Conservation (phyloP, 2,329 filamentous ascomycete genomes). For the Pseudogymnoascus sp. region DNA sequence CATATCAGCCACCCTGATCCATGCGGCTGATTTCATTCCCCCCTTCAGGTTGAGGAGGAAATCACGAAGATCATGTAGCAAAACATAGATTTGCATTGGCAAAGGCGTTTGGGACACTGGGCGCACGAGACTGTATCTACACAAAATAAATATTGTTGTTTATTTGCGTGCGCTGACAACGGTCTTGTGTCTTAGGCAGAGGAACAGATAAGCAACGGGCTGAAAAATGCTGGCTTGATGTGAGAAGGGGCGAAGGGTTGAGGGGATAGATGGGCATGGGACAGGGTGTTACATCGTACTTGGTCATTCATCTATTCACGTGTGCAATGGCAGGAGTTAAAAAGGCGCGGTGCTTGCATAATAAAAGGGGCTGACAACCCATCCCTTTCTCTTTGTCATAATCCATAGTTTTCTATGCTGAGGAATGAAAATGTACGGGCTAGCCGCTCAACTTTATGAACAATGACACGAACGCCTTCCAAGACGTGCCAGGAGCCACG, state of each 20-base stretch:
- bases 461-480: constrained; percentile 7
- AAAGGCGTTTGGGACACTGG: not conserved
- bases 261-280: not conserved
- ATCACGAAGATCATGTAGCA: constrained; percentile 29
- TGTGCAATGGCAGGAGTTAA: not conserved
- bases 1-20: constrained; percentile 41
- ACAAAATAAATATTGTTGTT: not conserved
- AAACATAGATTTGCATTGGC: constrained; percentile 3
- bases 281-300: not conserved
- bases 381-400: not conserved
- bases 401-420: not conserved
- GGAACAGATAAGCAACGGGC: not conserved
- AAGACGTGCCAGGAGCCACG: not conserved
- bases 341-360: not conserved
- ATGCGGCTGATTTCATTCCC: constrained; percentile 9
- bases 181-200: constrained; percentile 7
- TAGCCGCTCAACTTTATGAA: constrained; percentile 2
- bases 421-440: not conserved
- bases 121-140: constrained; percentile 2
- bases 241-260: not conserved
- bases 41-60: constrained; percentile 28
- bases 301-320: not conserved
- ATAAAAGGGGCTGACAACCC: not conserved
- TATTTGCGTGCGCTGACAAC: not conserved
- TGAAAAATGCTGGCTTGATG: constrained; percentile 7